Conservation (phyloP, 2,329 filamentous ascomycete species). For the Endocalyx cinctus region DNA sequence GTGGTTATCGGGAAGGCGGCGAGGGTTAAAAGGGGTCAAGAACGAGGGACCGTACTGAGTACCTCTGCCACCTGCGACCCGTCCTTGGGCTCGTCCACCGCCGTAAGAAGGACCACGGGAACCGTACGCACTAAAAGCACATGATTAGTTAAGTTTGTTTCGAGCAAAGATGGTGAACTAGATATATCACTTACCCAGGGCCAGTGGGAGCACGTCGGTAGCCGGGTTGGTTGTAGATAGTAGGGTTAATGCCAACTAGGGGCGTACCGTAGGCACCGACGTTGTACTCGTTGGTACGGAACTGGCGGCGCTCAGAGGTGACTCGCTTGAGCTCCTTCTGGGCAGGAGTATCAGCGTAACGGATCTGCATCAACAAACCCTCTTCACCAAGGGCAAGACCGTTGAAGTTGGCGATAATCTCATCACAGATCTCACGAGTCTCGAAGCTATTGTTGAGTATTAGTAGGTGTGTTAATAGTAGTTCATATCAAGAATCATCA, state of each 20-base stretch:
- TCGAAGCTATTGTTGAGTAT: constrained; percentile 73
- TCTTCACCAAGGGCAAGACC: constrained; percentile 73
- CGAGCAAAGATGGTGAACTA: too few relatives aligned
- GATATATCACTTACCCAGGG: constrained; percentile 11
- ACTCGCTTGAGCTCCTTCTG: constrained; percentile 97
- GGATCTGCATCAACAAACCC: constrained; percentile 82
- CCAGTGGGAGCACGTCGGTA: constrained; percentile 31
- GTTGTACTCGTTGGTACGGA: constrained; percentile 94
- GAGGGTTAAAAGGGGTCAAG: constrained; percentile 1
- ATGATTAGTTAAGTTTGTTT: neutral
- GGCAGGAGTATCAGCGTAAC: constrained; percentile 92
- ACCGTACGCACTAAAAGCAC: constrained; percentile 2
- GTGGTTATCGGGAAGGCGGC: constrained; percentile 15
- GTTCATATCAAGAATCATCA: constrained; percentile 3
- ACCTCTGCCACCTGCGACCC: constrained; percentile 6
- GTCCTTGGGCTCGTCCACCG: constrained; percentile 9
- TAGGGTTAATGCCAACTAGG: constrained; percentile 52
- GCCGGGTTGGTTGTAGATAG: constrained; percentile 37
- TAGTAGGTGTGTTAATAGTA: constrained; percentile 16
- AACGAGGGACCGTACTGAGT: constrained; percentile 11
- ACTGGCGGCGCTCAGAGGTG: constrained; percentile 90
- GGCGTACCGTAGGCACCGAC: constrained; percentile 64
- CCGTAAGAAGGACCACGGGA: constrained; percentile 11
- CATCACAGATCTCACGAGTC: constrained; percentile 80
- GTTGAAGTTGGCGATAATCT: constrained; percentile 82